Evolutionary conservation across 2,329 filamentous ascomycete genomes (phyloP), one percentile per base, ranked within the genome.

Genomic region (Paraphaeosphaeria sporulosa): DNA sequence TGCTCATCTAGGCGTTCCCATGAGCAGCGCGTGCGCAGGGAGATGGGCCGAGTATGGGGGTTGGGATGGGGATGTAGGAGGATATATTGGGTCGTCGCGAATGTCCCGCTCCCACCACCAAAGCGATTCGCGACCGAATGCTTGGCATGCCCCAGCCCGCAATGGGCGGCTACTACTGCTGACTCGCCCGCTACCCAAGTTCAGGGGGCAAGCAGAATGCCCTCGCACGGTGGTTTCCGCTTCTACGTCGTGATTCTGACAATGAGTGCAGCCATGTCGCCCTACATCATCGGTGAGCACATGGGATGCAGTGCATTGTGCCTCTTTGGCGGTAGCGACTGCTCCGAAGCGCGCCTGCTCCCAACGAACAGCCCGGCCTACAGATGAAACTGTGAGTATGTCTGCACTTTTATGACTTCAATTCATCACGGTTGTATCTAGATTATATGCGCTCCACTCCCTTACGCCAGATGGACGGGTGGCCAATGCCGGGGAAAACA

Each of bases 1-100:
- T 60, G 78, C 76, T 80, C 77, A 79, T 80, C 79, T 76, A 76
- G 77, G 71, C 67, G 71, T 71, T 78, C 73, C 77, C 78, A 79
- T 79, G 69, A 73, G 76, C 70, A 73, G 69, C 75, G 75, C 74
- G 68, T 64, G 63, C 65, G 70, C 50, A 57, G 46, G 40, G 49
- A 61, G 60, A 59, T 63, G 56, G 51, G 55, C 44, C 53, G 55
- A 54, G 57, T 65, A 62, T 62, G 67, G 67, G 61, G 17, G n/a
- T 40, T 17, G 38, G 38, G 38, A 40, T 40, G 38, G 38, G 58
- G 62, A 62, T 63, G 63, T 49, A 51, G 47, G 55, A 56, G 50
- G 32, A 50, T 56, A 46, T 56, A 27, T 55, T 57, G 55, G 64
- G 64, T 62, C 27, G 64, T 62, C 27, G 40, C 42, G 40, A 46